Evolutionary conservation across 2,329 filamentous ascomycete species (phyloP).

Genomic region (Zalaria sp.): DNA sequence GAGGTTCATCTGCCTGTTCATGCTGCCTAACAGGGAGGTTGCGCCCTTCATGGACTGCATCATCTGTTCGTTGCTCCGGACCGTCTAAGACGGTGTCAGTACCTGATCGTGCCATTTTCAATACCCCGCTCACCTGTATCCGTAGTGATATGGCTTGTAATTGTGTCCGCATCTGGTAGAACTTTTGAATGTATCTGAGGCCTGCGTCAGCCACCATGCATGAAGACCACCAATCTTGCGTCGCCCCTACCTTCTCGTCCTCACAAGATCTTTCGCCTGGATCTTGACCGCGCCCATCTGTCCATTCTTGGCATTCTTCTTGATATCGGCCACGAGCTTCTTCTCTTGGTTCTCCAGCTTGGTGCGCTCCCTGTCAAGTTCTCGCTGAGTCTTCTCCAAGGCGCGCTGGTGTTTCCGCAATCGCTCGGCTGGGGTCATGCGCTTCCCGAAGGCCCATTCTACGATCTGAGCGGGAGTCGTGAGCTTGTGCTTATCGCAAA

Average conservation of each 20-base stretch:
- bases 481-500: neutral
- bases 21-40: constrained; percentile 80
- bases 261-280: constrained; percentile 90
- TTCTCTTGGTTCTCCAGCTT: constrained; percentile 99
- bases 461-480: constrained; percentile 52
- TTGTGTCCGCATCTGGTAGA: constrained; percentile 96
- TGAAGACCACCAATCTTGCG: neutral
- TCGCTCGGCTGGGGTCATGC: constrained; percentile 90
- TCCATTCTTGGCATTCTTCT: constrained; percentile 94
- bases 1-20: constrained; percentile 97
- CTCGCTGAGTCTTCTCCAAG: constrained; percentile 91
- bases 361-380: constrained; percentile 84
- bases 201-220: neutral
- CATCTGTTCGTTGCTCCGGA: constrained; percentile 98
- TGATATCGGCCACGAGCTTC: constrained; percentile 90
- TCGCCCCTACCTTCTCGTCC: constrained; percentile 56
- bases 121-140: constrained; percentile 55
- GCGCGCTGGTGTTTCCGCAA: constrained; percentile 89
- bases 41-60: constrained; percentile 99
- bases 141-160: constrained; percentile 89
- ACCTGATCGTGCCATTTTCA: neutral
- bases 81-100: constrained; percentile 47
- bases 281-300: constrained; percentile 99
- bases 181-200: constrained; percentile 82
- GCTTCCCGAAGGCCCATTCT: constrained; percentile 98